These are phyloP conservation scores for Xylaria nigripes DNA, from an alignment of 495 filamentous ascomycete genomes.

Conservation along the genomic window DNA sequence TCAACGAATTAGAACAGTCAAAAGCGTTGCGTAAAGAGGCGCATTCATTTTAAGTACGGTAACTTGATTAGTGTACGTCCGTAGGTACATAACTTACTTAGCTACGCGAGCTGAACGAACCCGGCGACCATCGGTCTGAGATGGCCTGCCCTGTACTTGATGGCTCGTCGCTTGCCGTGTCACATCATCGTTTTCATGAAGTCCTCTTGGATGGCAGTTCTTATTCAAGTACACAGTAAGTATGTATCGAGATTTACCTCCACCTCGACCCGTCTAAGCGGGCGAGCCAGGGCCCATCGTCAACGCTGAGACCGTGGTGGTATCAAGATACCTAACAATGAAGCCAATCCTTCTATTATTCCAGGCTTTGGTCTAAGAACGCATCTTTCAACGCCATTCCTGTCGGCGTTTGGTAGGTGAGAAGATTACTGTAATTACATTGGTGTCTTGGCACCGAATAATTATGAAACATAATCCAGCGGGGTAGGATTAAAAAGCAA, in stretches of 20 bases:
- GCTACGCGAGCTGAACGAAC: too few relatives aligned
- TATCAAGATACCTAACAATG: slow-evolving; percentile 4
- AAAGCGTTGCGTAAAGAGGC: too few relatives aligned
- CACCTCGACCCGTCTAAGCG: slow-evolving; percentile 1
- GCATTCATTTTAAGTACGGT: too few relatives aligned
- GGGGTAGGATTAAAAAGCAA: slow-evolving; percentile 33
- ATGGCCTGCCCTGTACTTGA: too few relatives aligned
- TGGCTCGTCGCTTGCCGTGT: too few relatives aligned
- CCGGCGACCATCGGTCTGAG: too few relatives aligned
- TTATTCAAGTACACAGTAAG: too few relatives aligned
- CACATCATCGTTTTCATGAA: too few relatives aligned
- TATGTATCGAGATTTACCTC: not conserved
- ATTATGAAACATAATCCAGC: slow-evolving; percentile 13
- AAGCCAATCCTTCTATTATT: slow-evolving; percentile 1
- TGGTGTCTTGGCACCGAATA: slow-evolving; percentile 18
- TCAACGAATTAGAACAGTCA: too few relatives aligned
- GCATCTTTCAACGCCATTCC: slow-evolving; percentile 10
- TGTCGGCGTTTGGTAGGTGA: slow-evolving; percentile 5
- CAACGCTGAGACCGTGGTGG: slow-evolving; percentile 9
- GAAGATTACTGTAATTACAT: slow-evolving; percentile 9
- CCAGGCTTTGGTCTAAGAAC: slow-evolving; percentile 11
- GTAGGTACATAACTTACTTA: too few relatives aligned
- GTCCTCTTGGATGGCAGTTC: too few relatives aligned
- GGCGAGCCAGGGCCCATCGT: slow-evolving; percentile 3
- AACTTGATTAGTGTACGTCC: too few relatives aligned